Conservation (phyloP, 2,329 filamentous ascomycete species). For the Fusarium subtropicale region DNA sequence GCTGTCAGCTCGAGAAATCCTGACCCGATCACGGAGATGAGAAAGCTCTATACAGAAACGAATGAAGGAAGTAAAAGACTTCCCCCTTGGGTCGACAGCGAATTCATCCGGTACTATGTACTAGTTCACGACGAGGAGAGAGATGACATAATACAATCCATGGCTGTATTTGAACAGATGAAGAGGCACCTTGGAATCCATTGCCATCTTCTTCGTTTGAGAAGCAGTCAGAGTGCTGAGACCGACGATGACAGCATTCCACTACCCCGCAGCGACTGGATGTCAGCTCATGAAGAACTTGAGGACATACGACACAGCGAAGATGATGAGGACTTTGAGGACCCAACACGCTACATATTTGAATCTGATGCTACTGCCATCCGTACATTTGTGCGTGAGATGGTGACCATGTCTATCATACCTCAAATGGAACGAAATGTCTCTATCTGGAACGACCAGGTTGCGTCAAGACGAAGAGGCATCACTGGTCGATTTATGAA, state of each 20-base stretch:
- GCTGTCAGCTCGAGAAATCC: constrained; percentile 91
- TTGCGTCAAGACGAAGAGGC: constrained; percentile 88
- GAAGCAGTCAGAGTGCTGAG: constrained; percentile 85
- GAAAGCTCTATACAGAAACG: constrained; percentile 86
- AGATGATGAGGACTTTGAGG: constrained; percentile 74
- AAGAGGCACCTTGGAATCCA: constrained; percentile 97
- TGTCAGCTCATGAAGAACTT: constrained; percentile 87
- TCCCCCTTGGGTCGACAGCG: constrained; percentile 88
- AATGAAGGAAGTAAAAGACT: constrained; percentile 78
- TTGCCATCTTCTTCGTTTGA: constrained; percentile 88
- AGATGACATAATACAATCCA: constrained; percentile 91
- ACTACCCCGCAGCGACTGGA: constrained; percentile 87
- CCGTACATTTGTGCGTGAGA: constrained; percentile 88
- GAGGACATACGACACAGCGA: constrained; percentile 77
- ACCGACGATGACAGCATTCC: constrained; percentile 92
- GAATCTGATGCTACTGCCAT: constrained; percentile 93
- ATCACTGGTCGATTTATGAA: constrained; percentile 95
- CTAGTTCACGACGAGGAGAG: constrained; percentile 96
- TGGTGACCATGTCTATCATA: constrained; percentile 93
- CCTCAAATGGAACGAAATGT: constrained; percentile 96
- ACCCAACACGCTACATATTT: constrained; percentile 82
- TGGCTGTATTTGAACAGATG: constrained; percentile 96
- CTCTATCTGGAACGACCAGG: constrained; percentile 95
- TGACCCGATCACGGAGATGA: constrained; percentile 85
- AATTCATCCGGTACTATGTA: constrained; percentile 96